A percentile compares a stretch with the other conserved stretches of the same genome.
Evolutionary conservation across 352 stramenopile genomes (phyloP).

Genomic region (Phytophthora meadii): DNA sequence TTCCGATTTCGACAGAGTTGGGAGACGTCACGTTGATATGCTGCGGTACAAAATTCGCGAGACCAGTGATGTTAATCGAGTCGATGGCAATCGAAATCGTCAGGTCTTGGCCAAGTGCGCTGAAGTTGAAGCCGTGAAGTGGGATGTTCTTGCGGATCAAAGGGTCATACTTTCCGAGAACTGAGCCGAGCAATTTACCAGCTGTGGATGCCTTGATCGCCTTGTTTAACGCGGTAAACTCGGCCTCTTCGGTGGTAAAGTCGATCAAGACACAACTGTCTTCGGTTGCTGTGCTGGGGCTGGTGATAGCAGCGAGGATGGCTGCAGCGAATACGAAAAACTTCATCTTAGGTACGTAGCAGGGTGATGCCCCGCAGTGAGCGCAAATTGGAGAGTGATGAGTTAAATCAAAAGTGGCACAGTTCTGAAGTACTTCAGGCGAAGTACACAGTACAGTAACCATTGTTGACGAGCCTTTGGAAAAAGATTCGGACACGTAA

Average conservation of each 20-base stretch:
- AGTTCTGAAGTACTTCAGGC: background rate
- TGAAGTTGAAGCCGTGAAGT: slow-evolving; percentile 43
- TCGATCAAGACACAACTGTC: slow-evolving; percentile 45
- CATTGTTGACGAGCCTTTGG: too few species aligned
- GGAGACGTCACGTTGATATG: slow-evolving; percentile 46
- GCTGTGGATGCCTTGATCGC: slow-evolving; percentile 26
- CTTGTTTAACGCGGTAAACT: slow-evolving; percentile 53
- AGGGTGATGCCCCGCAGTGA: background rate
- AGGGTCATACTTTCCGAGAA: slow-evolving; percentile 41
- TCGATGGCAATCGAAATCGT: slow-evolving; percentile 54
- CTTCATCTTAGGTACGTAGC: background rate
- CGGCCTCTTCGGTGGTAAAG: slow-evolving; percentile 43
- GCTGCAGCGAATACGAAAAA: slow-evolving; percentile 5
- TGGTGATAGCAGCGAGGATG: slow-evolving; percentile 5
- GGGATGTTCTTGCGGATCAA: slow-evolving; percentile 40
- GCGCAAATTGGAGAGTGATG: slow-evolving; percentile 1
- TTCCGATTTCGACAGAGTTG: slow-evolving; percentile 38
- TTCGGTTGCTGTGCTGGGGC: background rate
- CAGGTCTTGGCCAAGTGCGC: slow-evolving; percentile 45
- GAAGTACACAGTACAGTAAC: too few species aligned
- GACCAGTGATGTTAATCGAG: slow-evolving; percentile 46
- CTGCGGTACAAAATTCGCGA: slow-evolving; percentile 43
- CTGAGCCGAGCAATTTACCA: slow-evolving; percentile 24
- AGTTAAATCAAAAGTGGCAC: background rate
- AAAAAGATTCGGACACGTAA: too few species aligned